phyloP scores from a whole-genome alignment of 2,329 filamentous ascomycete genomes.

The Acrodontium crateriforme region DNA sequence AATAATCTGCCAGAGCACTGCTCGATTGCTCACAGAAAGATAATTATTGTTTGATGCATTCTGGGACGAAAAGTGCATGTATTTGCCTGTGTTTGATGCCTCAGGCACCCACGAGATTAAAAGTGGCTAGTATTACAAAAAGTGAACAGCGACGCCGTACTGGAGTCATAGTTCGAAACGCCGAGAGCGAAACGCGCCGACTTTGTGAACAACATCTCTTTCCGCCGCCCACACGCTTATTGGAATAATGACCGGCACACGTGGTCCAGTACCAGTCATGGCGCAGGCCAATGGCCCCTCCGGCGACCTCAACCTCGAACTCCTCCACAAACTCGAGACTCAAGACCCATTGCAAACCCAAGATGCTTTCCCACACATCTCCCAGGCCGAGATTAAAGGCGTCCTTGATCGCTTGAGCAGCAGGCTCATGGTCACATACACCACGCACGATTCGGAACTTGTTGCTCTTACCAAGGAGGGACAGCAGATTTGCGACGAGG shows the following conservation, averaged over 20 bases:
- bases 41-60: no score
- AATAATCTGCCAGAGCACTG: no score
- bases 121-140: no score
- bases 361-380: constrained; percentile 18
- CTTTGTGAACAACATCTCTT: no score
- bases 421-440: constrained; percentile 75
- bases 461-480: constrained; percentile 66
- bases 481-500: constrained; percentile 50
- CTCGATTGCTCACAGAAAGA: no score
- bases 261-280: constrained; percentile 35
- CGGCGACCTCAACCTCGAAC: constrained; percentile 55
- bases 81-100: no score
- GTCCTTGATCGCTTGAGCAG: constrained; percentile 76
- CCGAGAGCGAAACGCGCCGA: no score
- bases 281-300: constrained; percentile 17
- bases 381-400: constrained; percentile 53
- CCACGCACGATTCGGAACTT: constrained; percentile 69
- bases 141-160: no score
- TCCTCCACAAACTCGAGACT: constrained; percentile 54
- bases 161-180: no score
- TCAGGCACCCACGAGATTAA: no score
- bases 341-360: constrained; percentile 21
- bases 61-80: no score
- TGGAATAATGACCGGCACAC: constrained; percentile 8
- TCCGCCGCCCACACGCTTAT: no score